Evolutionary conservation across 345 rosid species (phyloP), one percentile per base, ranked within the genome.

Genomic region (Heritiera littoralis): DNA sequence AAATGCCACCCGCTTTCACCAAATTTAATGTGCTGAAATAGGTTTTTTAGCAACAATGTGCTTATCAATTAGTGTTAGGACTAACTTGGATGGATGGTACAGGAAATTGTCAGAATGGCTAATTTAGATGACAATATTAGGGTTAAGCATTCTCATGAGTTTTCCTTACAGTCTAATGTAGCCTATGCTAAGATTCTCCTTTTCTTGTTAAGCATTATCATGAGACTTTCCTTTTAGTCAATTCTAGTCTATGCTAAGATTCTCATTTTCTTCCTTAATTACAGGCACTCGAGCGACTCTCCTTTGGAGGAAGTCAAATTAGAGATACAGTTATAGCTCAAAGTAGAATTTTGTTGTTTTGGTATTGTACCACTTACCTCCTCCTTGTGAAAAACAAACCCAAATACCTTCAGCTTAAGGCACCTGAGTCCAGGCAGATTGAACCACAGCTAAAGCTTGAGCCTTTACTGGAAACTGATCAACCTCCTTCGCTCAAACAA

Each of bases 351-450:
- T 77, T 93, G 78, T 79, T 90, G 76, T 93, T 96, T 79, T 96
- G 95, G 94, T 96, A 96, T 84, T 87, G 88, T 86, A 87, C 93
- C 56, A 91, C 97, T 45, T 96, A 91, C 88, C 83, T 91, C 75
- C 96, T 95, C 72, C 91, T 96, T 9, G 80, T 91, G 90, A 91
- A 88, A 82, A 93, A 92, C 87, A 92, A 89, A 72, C 97, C 99
- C 66, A 91, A 88, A 81, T 93, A 92, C 88, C 97, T 89, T 82
- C 88, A 67, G 82, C 96, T 96, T 46, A 94, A 92, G 87, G 84
- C 84, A 66, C 87, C 70, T 41, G 70, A 81, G 2, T 78, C 9
- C 48, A 87, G 81, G 56, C 84, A 86, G 72, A 76, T 63, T 18
- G 82, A 84, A 75, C 83, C 83, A 74, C 83, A 43, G 60, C 81